Evolutionary conservation across 2,329 filamentous ascomycete genomes (phyloP).

Genomic region (Alternaria triticimaculans): DNA sequence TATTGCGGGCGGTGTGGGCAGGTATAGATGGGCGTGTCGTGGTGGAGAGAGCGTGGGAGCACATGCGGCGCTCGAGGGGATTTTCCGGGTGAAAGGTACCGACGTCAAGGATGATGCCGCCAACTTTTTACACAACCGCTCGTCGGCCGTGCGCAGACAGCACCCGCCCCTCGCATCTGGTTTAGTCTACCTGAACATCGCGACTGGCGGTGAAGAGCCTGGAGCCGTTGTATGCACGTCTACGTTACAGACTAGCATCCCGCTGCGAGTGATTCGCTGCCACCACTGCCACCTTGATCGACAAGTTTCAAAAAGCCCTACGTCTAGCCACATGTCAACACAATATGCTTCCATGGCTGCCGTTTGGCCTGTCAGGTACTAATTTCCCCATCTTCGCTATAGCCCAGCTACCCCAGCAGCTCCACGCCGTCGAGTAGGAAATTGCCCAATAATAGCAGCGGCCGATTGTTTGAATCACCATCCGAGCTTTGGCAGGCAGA

Average conservation of each 20-base stretch:
- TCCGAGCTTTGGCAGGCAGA: slow-evolving; percentile 7
- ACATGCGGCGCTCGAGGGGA: slow-evolving; percentile 24
- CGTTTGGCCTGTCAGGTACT: neutral
- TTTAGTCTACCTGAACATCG: neutral
- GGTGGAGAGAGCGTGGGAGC: slow-evolving; percentile 29
- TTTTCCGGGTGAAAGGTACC: slow-evolving; percentile 33
- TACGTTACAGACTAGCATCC: neutral
- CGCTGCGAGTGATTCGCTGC: slow-evolving; percentile 6
- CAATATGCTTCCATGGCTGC: slow-evolving; percentile 3
- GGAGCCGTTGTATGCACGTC: slow-evolving; percentile 5
- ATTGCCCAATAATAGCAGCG: slow-evolving; percentile 29
- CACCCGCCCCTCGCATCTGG: neutral
- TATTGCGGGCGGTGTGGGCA: slow-evolving; percentile 1
- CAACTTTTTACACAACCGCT: slow-evolving; percentile 28
- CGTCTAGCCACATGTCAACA: slow-evolving; percentile 3
- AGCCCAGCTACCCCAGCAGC: slow-evolving; percentile 9
- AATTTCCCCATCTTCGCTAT: slow-evolving; percentile 5
- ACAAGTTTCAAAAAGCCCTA: slow-evolving; percentile 9
- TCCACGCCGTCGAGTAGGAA: slow-evolving; percentile 9
- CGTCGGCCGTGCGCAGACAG: slow-evolving; percentile 12
- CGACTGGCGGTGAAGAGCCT: slow-evolving; percentile 18
- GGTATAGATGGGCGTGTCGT: slow-evolving; percentile 18
- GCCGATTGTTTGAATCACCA: slow-evolving; percentile 8
- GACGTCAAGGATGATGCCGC: slow-evolving; percentile 23
- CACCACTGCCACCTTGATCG: neutral